Conservation (phyloP, 208 protist genomes). For the Crithidia acanthocephali region DNA sequence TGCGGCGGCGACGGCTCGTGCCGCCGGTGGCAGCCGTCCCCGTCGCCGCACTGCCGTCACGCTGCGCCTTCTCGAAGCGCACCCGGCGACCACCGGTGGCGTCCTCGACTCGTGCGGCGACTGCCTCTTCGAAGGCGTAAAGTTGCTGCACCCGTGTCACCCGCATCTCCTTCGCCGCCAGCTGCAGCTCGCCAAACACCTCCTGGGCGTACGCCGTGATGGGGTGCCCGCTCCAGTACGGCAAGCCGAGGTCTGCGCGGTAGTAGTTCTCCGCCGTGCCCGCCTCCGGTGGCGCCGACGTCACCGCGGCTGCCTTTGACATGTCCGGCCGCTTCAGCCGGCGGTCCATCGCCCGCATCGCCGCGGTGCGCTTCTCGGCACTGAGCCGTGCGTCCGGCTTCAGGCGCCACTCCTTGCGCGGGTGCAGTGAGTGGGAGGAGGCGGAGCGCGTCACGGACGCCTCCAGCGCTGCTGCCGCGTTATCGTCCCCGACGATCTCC, state of each 20-base stretch:
- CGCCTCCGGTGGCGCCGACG: neutral
- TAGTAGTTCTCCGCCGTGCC: slow-evolving; percentile 29
- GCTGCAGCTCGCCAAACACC: slow-evolving; percentile 38
- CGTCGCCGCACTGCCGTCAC: neutral
- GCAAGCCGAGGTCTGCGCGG: slow-evolving; percentile 33
- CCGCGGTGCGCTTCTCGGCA: slow-evolving; percentile 8
- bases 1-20: neutral
- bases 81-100: neutral
- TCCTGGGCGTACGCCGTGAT: slow-evolving; percentile 36
- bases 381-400: slow-evolving; percentile 14
- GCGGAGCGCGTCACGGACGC: neutral
- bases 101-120: neutral
- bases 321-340: slow-evolving; percentile 7
- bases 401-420: slow-evolving; percentile 30
- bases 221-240: slow-evolving; percentile 44
- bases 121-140: slow-evolving; percentile 13
- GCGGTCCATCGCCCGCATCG: slow-evolving; percentile 14
- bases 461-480: neutral
- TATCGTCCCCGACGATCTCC: slow-evolving; percentile 1
- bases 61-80: neutral
- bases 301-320: neutral
- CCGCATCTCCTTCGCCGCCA: slow-evolving; percentile 35
- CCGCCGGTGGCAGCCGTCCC: too few species aligned
- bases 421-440: slow-evolving; percentile 2
- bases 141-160: slow-evolving; percentile 29